Evolutionary conservation across 441 rosid species (phyloP), one percentile per base, ranked within the genome.

Genomic region (Manihot esculenta): DNA sequence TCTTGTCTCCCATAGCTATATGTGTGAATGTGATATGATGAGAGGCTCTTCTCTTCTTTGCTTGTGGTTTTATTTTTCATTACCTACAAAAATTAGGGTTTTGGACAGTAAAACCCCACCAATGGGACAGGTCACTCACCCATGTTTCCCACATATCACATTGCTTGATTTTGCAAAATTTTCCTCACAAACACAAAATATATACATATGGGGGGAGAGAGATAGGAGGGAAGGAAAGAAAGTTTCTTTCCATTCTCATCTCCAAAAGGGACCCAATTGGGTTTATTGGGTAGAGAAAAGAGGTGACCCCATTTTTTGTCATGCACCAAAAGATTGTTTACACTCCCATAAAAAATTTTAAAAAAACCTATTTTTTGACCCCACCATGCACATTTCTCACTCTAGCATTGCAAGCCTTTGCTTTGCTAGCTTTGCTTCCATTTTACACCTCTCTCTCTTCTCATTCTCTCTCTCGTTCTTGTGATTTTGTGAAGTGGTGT

Each of bases 251-350:
- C 53, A 53, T 30, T 51, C 76, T 75, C 48, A 70, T 27, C 59
- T 54, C 33, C 27, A 21, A 48, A n/a, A 67, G 81, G 83, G 15
- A 71, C 78, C 79, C 44, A 54, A 24, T 23, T 3, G 62, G 13
- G 72, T 59, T 35, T 55, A 45, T 65, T 77, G 71, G 74, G 78
- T 50, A 74, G 77, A 41, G 71, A 70, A 62, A 70, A 64, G 41
- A 35, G 72, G 53, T 72, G 84, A 72, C 75, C 82, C 86, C 86
- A 81, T 79, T 24, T 72, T 53, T 75, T 80, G 79, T 80, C 86
- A 83, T 81, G 85, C 86, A 77, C 85, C 65, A 83, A 85, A 85
- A 82, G 85, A 30, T 64, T 41, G n/a, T 67, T 50, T 53, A 75
- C 72, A 53, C 68, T 71, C 68, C 64, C 69, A 26, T 17, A 35